Conservation (phyloP, 257 asterid species). For the Solanum medicagineum region DNA sequence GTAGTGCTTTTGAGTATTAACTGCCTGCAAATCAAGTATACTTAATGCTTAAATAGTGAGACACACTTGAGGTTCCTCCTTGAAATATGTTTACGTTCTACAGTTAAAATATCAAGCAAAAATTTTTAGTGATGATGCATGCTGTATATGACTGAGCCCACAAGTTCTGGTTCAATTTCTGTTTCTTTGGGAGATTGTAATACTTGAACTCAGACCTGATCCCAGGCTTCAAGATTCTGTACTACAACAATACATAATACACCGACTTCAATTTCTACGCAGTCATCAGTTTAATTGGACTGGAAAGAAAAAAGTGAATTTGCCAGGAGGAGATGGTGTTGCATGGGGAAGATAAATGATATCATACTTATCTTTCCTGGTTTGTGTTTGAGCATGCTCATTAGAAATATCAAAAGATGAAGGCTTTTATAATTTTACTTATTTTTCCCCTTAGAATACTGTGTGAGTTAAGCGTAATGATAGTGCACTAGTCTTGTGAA, state of each 20-base stretch:
- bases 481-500: not conserved
- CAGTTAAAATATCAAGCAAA: not conserved
- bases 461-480: not conserved
- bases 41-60: not conserved
- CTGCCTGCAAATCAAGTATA: not conserved
- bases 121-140: not conserved
- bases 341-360: not conserved
- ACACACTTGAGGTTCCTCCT: not conserved
- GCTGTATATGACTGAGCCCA: not conserved
- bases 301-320: not conserved
- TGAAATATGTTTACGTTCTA: not conserved
- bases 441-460: not conserved
- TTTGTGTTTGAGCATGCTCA: not conserved
- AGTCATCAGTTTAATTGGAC: not conserved
- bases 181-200: not conserved
- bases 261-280: not conserved
- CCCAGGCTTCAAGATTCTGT: not conserved
- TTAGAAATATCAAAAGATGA: not conserved
- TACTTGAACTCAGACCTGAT: not conserved
- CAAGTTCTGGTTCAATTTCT: not conserved
- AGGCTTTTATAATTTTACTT: not conserved
- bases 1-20: not conserved
- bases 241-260: not conserved
- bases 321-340: not conserved
- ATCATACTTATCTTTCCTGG: not conserved